These are phyloP conservation scores for Lentithecium fluviatile DNA, from an alignment of 495 filamentous ascomycete genomes.

Conservation along the genomic window DNA sequence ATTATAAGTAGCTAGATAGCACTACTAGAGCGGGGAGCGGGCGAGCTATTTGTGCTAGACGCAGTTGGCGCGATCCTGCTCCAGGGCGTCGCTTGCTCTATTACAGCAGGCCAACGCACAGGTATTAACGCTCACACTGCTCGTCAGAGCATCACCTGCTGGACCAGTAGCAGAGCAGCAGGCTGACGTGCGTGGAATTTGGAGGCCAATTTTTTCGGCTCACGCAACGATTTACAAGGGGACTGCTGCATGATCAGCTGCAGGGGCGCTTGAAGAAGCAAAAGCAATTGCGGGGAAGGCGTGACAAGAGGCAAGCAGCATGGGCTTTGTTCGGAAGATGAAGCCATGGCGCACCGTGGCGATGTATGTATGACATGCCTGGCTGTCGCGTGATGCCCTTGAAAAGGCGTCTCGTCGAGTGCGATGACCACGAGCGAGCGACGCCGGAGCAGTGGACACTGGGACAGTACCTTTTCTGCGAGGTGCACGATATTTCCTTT, in stretches of 20 bases:
- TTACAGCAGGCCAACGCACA: constrained; percentile 29
- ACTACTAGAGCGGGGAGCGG: constrained; percentile 32
- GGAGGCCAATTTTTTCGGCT: constrained; percentile 15
- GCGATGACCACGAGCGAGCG: neutral
- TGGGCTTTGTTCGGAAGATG: neutral
- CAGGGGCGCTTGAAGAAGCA: constrained; percentile 34
- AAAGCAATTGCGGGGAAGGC: constrained; percentile 38
- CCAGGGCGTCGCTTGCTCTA: constrained; percentile 15
- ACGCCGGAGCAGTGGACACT: constrained; percentile 20
- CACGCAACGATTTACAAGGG: constrained; percentile 34
- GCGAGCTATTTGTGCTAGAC: constrained; percentile 36
- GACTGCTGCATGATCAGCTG: constrained; percentile 40
- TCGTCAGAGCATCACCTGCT: neutral
- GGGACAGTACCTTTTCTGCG: constrained; percentile 7
- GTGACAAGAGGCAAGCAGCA: constrained; percentile 2
- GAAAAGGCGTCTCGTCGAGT: neutral
- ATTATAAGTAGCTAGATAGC: constrained; percentile 28
- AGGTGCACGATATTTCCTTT: constrained; percentile 8
- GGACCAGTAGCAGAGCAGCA: constrained; percentile 23
- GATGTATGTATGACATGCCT: neutral
- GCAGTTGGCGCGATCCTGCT: constrained; percentile 33
- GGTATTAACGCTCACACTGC: constrained; percentile 23
- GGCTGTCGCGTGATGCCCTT: constrained; percentile 18
- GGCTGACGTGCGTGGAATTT: constrained; percentile 20
- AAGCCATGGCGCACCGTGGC: constrained; percentile 13